phyloP scores from a whole-genome alignment of 2,329 filamentous ascomycete genomes.

The Arthroderma sp. region DNA sequence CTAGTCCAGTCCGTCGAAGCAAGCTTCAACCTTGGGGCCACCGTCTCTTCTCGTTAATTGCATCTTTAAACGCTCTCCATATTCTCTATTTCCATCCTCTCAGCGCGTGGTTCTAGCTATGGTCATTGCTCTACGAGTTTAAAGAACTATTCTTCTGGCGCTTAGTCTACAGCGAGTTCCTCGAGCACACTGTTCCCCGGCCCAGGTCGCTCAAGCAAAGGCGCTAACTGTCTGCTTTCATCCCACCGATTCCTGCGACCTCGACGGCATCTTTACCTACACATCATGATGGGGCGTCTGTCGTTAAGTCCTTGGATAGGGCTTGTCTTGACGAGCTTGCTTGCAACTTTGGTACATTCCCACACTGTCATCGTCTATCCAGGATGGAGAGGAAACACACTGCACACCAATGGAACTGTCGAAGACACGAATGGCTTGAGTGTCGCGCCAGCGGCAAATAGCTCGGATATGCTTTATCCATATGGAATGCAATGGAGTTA shows the following conservation, averaged over 20 bases:
- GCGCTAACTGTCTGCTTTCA: too few relatives aligned
- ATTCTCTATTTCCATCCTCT: too few relatives aligned
- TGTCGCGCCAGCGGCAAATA: conserved; percentile 29
- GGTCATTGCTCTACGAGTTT: too few relatives aligned
- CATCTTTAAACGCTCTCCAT: too few relatives aligned
- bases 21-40: too few relatives aligned
- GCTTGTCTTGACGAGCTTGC: conserved; percentile 21
- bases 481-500: conserved; percentile 95
- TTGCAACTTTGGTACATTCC: conserved; percentile 29
- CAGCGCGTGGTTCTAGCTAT: too few relatives aligned
- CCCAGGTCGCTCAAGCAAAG: too few relatives aligned
- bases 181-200: too few relatives aligned
- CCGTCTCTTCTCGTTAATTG: too few relatives aligned
- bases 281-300: conserved; percentile 17
- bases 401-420: conserved; percentile 57
- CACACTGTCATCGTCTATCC: conserved; percentile 80
- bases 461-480: conserved; percentile 46
- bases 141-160: too few relatives aligned
- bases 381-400: conserved; percentile 75
- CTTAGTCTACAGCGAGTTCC: too few relatives aligned
- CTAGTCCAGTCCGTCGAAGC: too few relatives aligned
- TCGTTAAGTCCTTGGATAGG: conserved; percentile 19
- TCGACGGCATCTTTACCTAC: background rate
- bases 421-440: conserved; percentile 34
- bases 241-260: background rate